Base-by-base conservation (phyloP, 108 stramenopile species). In the Cyclotella cryptica region DNA sequence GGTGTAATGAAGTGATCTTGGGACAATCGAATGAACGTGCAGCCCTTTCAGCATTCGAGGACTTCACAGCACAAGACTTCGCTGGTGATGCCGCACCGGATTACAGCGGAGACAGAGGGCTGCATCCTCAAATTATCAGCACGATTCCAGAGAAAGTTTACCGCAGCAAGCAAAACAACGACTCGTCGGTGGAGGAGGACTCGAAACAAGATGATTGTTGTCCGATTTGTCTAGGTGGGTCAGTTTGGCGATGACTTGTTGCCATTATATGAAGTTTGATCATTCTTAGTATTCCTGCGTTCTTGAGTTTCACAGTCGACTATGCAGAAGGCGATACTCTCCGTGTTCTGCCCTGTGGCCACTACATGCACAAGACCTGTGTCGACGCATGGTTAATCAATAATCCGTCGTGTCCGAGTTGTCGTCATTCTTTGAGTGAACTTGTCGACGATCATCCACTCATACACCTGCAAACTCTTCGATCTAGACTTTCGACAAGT, bases 321-420 rank as follows among this genome's bases (percentile, higher is more conserved):
- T 90, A 88, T 74, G 69, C 84, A 70, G 85, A 88, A 13, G 87
- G 83, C 0, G 88, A 90, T 46, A 44, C 69, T 53, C 61, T 90
- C 49, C 85, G 89, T 39, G 84, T 83, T 14, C 55, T 90, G 15
- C 87, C 88, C 0, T 90, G 89, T 69, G 45, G 62, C 3, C 89
- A 90, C 70, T 62, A 42, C 19, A 87, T 90, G 80, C 89, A 90
- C 53, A 71, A 49, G 51, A 30, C 66, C 22, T 90, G 89, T 73
- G 77, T 90, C 24, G 89, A 90, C 46, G 75, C 65, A 10, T 90
- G 89, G 89, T 76, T 90, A 6, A 30, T 46, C 21, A 79, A 69
- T 29, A 49, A 85, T 67, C 80, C 84, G 10, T 74, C 72, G 9
- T 82, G 84, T 47, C 84, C 84, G 14, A 64, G 70, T 5, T 85